phyloP scores from a whole-genome alignment of 2,329 filamentous ascomycete genomes.

The Colletotrichum magnum region DNA sequence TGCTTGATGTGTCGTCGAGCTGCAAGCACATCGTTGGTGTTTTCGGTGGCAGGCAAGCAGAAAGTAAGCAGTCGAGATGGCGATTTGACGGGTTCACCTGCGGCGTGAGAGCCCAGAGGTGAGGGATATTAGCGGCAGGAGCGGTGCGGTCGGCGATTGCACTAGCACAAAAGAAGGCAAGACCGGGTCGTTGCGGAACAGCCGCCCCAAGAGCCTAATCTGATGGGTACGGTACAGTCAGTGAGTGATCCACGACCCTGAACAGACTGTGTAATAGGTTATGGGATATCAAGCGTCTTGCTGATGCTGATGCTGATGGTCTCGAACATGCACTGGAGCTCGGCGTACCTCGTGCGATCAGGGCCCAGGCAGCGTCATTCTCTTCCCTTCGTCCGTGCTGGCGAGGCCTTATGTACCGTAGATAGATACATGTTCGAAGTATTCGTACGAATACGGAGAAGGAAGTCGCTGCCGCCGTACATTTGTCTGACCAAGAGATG shows the following conservation, averaged over 20 bases:
- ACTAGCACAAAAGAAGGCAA: conserved; percentile 34
- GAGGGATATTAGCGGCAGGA: conserved; percentile 33
- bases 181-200: conserved; percentile 31
- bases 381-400: background rate
- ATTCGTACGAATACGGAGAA: background rate
- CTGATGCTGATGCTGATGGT: background rate
- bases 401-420: background rate
- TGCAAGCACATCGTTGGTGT: background rate
- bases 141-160: conserved; percentile 34
- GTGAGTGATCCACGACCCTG: background rate
- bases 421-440: conserved; percentile 9
- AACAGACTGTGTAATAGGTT: background rate
- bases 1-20: background rate
- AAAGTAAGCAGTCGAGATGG: background rate
- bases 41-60: background rate
- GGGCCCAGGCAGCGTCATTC: conserved; percentile 5
- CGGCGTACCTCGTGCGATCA: conserved; percentile 14
- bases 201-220: conserved; percentile 39
- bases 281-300: background rate
- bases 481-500: conserved; percentile 6
- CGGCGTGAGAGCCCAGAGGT: background rate
- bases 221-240: conserved; percentile 8
- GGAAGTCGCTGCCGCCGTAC: conserved; percentile 6
- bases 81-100: conserved; percentile 34
- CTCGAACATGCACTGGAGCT: conserved; percentile 17